phyloP scores from a whole-genome alignment of 2,329 filamentous ascomycete genomes.

The Chaetoscypha palmicola region DNA sequence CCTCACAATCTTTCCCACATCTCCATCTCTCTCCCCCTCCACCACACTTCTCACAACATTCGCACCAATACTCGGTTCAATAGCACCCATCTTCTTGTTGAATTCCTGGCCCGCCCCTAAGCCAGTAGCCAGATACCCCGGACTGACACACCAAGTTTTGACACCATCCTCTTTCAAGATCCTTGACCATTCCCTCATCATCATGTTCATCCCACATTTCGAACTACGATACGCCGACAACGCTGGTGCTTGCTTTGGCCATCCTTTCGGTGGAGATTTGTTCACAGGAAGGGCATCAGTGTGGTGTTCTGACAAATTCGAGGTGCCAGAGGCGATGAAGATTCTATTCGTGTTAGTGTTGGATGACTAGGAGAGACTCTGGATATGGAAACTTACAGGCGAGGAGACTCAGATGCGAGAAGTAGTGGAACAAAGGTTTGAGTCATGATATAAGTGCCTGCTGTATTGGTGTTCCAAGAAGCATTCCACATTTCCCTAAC shows the following conservation, averaged over 20 bases:
- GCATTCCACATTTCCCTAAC: slow-evolving; percentile 36
- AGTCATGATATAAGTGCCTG: slow-evolving; percentile 35
- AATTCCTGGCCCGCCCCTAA: slow-evolving; percentile 31
- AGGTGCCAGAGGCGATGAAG: slow-evolving; percentile 39
- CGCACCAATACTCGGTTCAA: slow-evolving; percentile 33
- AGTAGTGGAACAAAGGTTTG: slow-evolving; percentile 35
- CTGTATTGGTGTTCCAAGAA: slow-evolving; percentile 38
- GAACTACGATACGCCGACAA: slow-evolving; percentile 33
- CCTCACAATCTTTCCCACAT: slow-evolving; percentile 35
- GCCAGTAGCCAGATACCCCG: slow-evolving; percentile 42
- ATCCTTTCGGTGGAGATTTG: slow-evolving; percentile 28
- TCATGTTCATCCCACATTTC: slow-evolving; percentile 43
- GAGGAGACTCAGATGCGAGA: slow-evolving; percentile 36
- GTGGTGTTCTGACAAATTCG: slow-evolving; percentile 25
- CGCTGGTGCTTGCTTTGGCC: slow-evolving; percentile 34
- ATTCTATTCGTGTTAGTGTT: no score
- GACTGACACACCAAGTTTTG: slow-evolving; percentile 42
- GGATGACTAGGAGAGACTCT: no score
- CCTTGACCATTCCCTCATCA: slow-evolving; percentile 40
- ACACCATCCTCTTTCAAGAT: slow-evolving; percentile 42
- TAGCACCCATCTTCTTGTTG: slow-evolving; percentile 26
- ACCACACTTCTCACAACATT: slow-evolving; percentile 35
- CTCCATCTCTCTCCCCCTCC: slow-evolving; percentile 35
- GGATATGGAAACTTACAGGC: no score
- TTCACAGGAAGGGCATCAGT: neutral